phyloP scores from a whole-genome alignment of 768 basidiomycete species.

The Russula virescens region DNA sequence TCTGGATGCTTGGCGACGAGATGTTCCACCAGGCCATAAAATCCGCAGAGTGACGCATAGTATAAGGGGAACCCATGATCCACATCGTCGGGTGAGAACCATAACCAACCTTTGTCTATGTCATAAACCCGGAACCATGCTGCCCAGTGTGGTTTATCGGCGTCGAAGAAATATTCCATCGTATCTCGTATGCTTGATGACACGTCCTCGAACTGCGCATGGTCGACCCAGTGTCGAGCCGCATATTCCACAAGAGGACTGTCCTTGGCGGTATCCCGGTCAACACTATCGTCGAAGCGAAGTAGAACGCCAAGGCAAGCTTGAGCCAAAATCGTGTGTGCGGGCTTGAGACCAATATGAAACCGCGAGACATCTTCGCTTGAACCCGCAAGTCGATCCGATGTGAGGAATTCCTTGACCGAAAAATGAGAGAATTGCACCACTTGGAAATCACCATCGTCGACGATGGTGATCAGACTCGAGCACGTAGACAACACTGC shows the following conservation, averaged over 20 bases:
- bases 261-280: neutral
- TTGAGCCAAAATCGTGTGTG: neutral
- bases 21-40: too few relatives aligned
- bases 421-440: conserved; percentile 7
- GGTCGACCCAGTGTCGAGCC: neutral
- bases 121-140: neutral
- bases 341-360: neutral
- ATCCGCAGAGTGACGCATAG: too few relatives aligned
- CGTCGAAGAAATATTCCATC: neutral
- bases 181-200: neutral
- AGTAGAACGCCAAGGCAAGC: neutral
- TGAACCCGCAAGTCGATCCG: neutral
- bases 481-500: conserved; percentile 1
- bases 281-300: neutral
- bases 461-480: neutral
- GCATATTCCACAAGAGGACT: neutral
- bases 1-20: too few relatives aligned
- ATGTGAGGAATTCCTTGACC: conserved; percentile 9
- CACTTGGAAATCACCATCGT: neutral
- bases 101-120: neutral
- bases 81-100: too few relatives aligned
- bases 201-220: neutral
- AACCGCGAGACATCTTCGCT: neutral
- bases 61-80: too few relatives aligned
- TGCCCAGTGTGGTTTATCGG: neutral